phyloP scores from a whole-genome alignment of 106 monocot species.

The Acorus calamus region DNA sequence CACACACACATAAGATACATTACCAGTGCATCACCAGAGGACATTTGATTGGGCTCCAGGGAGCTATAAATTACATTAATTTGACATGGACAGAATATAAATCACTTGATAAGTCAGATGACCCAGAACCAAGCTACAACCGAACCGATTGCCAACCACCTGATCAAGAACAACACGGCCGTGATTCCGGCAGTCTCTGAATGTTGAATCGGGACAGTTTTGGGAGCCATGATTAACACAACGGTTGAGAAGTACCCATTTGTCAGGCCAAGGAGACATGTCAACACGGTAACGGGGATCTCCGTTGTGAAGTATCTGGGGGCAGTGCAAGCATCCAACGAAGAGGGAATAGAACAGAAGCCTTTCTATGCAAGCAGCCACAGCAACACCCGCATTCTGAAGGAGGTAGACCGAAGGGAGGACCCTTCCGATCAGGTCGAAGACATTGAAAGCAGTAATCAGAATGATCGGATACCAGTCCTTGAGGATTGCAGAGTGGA shows the following conservation, averaged over 20 bases:
- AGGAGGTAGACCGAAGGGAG: constrained; percentile 15
- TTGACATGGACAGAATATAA: too few species aligned
- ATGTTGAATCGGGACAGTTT: constrained; percentile 23
- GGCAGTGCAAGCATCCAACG: constrained; percentile 17
- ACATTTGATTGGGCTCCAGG: too few species aligned
- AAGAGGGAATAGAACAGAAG: constrained; percentile 21
- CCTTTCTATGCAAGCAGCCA: constrained; percentile 10
- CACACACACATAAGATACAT: too few species aligned
- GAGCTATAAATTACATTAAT: too few species aligned
- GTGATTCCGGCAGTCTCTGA: constrained; percentile 21
- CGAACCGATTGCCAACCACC: constrained; percentile 14
- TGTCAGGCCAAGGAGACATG: constrained; percentile 19
- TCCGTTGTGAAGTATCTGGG: constrained; percentile 13
- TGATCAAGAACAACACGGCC: constrained; percentile 8
- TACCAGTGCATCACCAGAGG: too few species aligned
- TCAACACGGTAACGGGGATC: constrained; percentile 10
- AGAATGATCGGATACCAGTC: constrained; percentile 31
- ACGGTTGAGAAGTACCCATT: constrained; percentile 25
- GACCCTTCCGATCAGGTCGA: constrained; percentile 20
- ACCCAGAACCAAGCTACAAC: constrained; percentile 27
- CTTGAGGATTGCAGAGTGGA: constrained; percentile 13
- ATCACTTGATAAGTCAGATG: constrained; percentile 7
- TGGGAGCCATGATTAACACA: constrained; percentile 19
- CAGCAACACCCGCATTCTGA: constrained; percentile 6
- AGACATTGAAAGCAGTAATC: constrained; percentile 20